Percentiles rank a stretch among this genome's conserved stretches.
These are phyloP conservation scores for Lantana camara DNA, from an alignment of 257 asterid genomes.

Conservation along the genomic window DNA sequence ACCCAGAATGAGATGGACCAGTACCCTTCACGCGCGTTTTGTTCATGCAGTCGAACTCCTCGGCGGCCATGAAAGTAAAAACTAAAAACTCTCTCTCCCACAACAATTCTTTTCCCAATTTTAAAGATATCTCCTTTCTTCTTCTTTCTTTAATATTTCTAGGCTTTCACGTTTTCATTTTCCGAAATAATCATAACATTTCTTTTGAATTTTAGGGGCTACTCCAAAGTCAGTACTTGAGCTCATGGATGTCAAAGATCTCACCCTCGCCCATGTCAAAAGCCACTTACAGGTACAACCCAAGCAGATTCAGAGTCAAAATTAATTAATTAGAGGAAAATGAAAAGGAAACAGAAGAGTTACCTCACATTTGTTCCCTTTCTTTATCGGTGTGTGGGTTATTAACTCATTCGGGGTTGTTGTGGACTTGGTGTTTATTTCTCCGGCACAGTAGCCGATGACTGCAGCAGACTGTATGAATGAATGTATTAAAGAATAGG, in stretches of 20 bases:
- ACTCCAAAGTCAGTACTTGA: constrained; percentile 94
- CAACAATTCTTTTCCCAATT: not conserved
- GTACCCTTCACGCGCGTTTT: constrained; percentile 84
- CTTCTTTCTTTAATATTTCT: too few relatives aligned
- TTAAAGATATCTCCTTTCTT: not conserved
- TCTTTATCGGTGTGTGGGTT: constrained; percentile 32
- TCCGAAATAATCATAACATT: not conserved
- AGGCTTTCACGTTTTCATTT: not conserved
- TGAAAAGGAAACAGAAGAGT: not conserved
- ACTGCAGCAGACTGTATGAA: constrained; percentile 60
- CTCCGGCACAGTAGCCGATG: constrained; percentile 91
- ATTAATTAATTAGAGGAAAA: not conserved
- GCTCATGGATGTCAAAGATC: constrained; percentile 96
- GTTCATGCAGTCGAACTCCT: constrained; percentile 98
- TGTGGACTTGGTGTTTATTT: constrained; percentile 51
- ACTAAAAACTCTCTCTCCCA: not conserved
- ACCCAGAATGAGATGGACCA: constrained; percentile 95
- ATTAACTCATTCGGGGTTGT: constrained; percentile 29
- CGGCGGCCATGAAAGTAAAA: constrained; percentile 95
- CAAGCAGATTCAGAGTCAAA: not conserved
- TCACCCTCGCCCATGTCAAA: constrained; percentile 86
- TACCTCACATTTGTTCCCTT: constrained; percentile 12
- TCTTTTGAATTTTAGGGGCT: constrained; percentile 55
- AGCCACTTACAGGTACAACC: constrained; percentile 86
- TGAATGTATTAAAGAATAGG: constrained; percentile 51